Percentiles rank a stretch among this genome's conserved stretches.
These are phyloP conservation scores for Rhypophila decipiens DNA, from an alignment of 495 filamentous ascomycete genomes.

Conservation along the genomic window DNA sequence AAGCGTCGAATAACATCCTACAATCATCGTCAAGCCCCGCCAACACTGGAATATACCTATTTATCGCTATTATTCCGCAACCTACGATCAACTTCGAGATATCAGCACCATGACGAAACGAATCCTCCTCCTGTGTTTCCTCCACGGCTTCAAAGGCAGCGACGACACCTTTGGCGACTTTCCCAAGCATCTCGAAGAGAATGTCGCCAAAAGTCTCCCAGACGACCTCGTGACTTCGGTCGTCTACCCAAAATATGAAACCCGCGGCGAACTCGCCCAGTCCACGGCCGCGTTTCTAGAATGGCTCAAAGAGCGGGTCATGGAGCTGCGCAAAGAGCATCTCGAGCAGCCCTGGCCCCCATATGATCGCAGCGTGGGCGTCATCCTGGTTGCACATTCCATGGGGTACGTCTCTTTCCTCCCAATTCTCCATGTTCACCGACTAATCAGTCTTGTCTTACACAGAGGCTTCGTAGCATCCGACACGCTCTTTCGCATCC, in stretches of 20 bases:
- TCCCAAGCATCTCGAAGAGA: constrained; percentile 61
- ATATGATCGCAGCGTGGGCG: constrained; percentile 75
- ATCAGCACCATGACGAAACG: constrained; percentile 44
- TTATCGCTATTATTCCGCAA: neutral
- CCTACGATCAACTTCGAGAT: neutral
- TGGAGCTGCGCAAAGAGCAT: constrained; percentile 72
- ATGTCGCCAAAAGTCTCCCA: constrained; percentile 63
- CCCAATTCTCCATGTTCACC: neutral
- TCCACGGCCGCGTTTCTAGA: constrained; percentile 72
- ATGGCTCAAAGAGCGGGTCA: constrained; percentile 88
- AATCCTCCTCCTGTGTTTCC: constrained; percentile 79
- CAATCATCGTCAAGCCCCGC: too few relatives aligned
- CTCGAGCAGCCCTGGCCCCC: constrained; percentile 74
- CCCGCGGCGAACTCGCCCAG: constrained; percentile 72
- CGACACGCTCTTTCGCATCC: constrained; percentile 62
- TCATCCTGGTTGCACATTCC: constrained; percentile 80
- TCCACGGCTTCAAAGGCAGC: constrained; percentile 92
- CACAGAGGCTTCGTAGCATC: constrained; percentile 79
- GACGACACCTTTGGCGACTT: constrained; percentile 83
- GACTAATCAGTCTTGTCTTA: neutral
- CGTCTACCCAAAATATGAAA: constrained; percentile 89
- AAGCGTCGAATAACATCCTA: too few relatives aligned
- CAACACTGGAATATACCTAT: too few relatives aligned
- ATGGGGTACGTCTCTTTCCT: constrained; percentile 57
- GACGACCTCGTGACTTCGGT: constrained; percentile 61